Evolutionary conservation across 148 eudicot species (phyloP), one percentile per base, ranked within the genome.

Genomic region (Heliosperma pusillum): DNA sequence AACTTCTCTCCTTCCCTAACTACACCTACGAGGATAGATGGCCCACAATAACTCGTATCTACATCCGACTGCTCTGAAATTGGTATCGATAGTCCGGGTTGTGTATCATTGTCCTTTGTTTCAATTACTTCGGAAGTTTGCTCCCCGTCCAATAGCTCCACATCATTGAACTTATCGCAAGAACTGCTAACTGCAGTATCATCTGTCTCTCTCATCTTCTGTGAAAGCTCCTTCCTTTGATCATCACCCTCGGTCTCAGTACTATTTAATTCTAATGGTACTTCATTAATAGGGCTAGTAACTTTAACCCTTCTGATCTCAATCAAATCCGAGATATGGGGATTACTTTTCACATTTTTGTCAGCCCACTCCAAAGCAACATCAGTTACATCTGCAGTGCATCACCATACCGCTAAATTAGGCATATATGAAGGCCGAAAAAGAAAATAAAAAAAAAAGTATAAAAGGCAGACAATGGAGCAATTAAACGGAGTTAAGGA

Each of bases 301-400:
- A 57, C 27, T 27, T 80, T 80, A 81, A 80, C 91, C 77, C 80
- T 89, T 81, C 98, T 85, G 61, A 92, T 87, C 71, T 90, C 97
- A 76, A 94, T 92, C 78, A 94, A 77, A 42, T 85, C 80, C 5
- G 89, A 87, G 44, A 94, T 78, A 26, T 86, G 93, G 8, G 98
- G 96, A 76, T 94, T 94, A 80, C 81, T 87, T 71, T 82, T 79
- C 25, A 90, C 93, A 76, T 94, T 94, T 82, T 79, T 83, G 72
- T 87, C 85, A 3, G 98, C 98, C 93, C 97, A 94, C 81, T 94
- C 98, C 60, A 90, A 65, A 53, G 97, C 98, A 65, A 94, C 88
- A 73, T 88, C 93, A 53, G 97, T 89, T 77, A 90, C 76, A 80
- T 94, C 98, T 93, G 88, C 50, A 74, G 53, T 76, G 56, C 77